phyloP scores from a whole-genome alignment of 2,329 filamentous ascomycete genomes.

The Botryosphaeria agaves region DNA sequence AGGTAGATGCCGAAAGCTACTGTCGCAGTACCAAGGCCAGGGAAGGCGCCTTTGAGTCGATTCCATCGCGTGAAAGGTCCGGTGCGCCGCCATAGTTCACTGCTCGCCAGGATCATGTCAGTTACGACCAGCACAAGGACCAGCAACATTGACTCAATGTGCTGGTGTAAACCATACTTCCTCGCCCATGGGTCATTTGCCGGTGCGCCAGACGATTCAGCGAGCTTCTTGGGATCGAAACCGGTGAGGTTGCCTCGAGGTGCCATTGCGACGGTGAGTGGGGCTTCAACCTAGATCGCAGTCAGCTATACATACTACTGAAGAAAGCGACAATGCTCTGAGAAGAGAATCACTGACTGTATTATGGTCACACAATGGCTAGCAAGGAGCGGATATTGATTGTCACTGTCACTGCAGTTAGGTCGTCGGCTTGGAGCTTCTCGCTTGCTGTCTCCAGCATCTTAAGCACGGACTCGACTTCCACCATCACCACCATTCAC shows the following conservation, averaged over 20 bases:
- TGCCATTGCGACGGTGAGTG: slow-evolving; percentile 35
- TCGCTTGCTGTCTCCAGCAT: too few relatives aligned
- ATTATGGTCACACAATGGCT: too few relatives aligned
- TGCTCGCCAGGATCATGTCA: slow-evolving; percentile 20
- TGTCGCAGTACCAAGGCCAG: slow-evolving; percentile 79
- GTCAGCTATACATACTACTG: too few relatives aligned
- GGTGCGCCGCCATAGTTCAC: slow-evolving; percentile 88
- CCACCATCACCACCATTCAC: too few relatives aligned
- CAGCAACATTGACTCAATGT: not conserved
- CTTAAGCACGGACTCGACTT: too few relatives aligned
- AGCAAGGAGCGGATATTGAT: too few relatives aligned
- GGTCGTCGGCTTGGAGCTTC: too few relatives aligned
- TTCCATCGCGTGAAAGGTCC: slow-evolving; percentile 79
- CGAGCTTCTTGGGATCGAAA: slow-evolving; percentile 75
- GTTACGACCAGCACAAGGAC: not conserved
- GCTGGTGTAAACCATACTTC: slow-evolving; percentile 27
- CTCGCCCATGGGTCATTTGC: slow-evolving; percentile 46
- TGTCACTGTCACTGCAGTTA: too few relatives aligned
- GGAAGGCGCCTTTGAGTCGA: slow-evolving; percentile 73
- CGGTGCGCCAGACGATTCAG: slow-evolving; percentile 46
- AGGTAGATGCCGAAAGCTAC: slow-evolving; percentile 86
- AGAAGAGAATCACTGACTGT: too few relatives aligned
- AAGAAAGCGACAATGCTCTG: too few relatives aligned
- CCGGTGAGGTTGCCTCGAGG: slow-evolving; percentile 64
- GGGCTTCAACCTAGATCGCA: too few relatives aligned